Evolutionary conservation across 257 asterid genomes (phyloP).

Genomic region (Phtheirospermum japonicum): DNA sequence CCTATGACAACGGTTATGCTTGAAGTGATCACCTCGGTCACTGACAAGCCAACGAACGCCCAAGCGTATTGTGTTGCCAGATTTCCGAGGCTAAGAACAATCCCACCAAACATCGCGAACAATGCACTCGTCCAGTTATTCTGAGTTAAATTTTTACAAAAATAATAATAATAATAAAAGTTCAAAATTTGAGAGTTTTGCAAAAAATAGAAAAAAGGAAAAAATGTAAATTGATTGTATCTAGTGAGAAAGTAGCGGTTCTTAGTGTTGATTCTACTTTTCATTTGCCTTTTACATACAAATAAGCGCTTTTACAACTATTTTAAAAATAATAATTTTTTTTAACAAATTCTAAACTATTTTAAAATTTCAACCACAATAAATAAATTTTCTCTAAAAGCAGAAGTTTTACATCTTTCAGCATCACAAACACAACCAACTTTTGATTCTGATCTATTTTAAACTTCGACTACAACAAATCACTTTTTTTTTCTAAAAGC

Average conservation of each 20-base stretch:
- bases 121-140: constrained; percentile 76
- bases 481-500: too few species aligned
- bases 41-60: constrained; percentile 92
- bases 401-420: not conserved
- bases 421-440: not conserved
- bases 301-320: not conserved
- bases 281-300: not conserved
- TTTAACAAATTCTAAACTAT: too few species aligned
- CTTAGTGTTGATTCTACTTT: not conserved
- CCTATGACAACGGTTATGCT: constrained; percentile 95
- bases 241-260: not conserved
- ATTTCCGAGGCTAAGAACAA: constrained; percentile 84
- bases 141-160: constrained; percentile 35
- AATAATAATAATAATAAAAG: too few species aligned
- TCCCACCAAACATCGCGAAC: constrained; percentile 92
- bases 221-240: too few species aligned
- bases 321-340: not conserved
- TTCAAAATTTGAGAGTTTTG: not conserved
- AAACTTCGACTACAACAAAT: not conserved
- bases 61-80: constrained; percentile 93
- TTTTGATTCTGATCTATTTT: not conserved
- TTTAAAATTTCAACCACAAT: not conserved
- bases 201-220: not conserved
- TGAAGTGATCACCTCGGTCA: constrained; percentile 77
- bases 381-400: too few species aligned